Conservation (phyloP, 2,329 filamentous ascomycete genomes). For the Phialemoniopsis sp. region DNA sequence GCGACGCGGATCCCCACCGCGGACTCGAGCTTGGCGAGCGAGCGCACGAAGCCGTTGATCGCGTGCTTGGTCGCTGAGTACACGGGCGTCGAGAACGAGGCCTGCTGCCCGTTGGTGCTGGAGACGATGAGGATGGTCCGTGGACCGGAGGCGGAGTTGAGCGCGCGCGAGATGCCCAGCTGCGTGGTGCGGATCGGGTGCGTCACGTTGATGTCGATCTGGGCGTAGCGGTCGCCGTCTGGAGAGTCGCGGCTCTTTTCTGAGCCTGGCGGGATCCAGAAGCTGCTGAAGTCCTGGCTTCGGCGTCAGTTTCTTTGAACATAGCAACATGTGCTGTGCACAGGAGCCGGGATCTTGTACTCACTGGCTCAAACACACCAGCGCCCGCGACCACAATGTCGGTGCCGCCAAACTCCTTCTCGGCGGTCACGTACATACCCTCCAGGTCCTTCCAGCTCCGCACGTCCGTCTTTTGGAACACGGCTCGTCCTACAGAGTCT, state of each 20-base stretch:
- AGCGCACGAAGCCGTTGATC: conserved; percentile 33
- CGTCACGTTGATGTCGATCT: conserved; percentile 34
- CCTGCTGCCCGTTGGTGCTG: conserved; percentile 28
- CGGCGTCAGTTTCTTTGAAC: too few species aligned
- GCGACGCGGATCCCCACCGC: conserved; percentile 30
- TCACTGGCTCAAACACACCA: conserved; percentile 42
- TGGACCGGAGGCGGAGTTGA: conserved; percentile 22
- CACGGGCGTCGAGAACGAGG: conserved; percentile 25
- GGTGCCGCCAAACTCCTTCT: conserved; percentile 28
- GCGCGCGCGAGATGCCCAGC: conserved; percentile 31
- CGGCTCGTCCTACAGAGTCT: too few species aligned
- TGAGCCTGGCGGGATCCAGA: conserved; percentile 35
- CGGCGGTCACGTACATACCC: conserved; percentile 25
- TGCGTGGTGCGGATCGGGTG: conserved; percentile 36
- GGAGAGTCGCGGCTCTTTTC: conserved; percentile 21
- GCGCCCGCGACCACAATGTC: conserved; percentile 41
- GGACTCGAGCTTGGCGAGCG: conserved; percentile 38
- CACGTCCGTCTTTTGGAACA: conserved; percentile 41
- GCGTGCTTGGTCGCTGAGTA: conserved; percentile 34
- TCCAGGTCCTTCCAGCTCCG: conserved; percentile 32
- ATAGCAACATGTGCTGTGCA: too few species aligned
- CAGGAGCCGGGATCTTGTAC: too few species aligned
- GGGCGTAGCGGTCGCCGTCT: conserved; percentile 23
- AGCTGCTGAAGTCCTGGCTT: conserved; percentile 32
- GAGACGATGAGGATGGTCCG: conserved; percentile 29